Evolutionary conservation across 2,329 filamentous ascomycete genomes (phyloP).

Genomic region (Epichloe scottii): DNA sequence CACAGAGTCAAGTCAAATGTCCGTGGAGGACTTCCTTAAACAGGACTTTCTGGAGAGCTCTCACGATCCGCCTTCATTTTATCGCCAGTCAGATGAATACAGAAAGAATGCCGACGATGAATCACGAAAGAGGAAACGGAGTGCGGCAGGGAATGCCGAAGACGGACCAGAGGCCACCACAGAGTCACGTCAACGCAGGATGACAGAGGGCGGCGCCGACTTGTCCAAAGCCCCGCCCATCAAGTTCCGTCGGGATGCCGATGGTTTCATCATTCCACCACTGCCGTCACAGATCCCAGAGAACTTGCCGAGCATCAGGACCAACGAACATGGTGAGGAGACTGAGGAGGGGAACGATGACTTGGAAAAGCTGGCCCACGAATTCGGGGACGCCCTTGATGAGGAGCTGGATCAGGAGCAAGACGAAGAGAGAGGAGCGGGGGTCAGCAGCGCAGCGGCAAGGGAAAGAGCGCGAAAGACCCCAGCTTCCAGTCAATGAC

Average conservation of each 20-base stretch:
- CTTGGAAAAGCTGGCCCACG: slow-evolving; percentile 29
- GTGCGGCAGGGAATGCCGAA: slow-evolving; percentile 15
- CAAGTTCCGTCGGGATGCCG: slow-evolving; percentile 42
- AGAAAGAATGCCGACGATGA: slow-evolving; percentile 39
- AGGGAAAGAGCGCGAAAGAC: slow-evolving; percentile 18
- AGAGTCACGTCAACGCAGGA: slow-evolving; percentile 6
- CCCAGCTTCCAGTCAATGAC: slow-evolving; percentile 43
- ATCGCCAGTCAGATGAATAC: slow-evolving; percentile 50
- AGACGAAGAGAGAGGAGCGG: not conserved
- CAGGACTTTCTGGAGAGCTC: slow-evolving; percentile 58
- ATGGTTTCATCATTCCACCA: slow-evolving; percentile 55
- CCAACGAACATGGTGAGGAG: slow-evolving; percentile 7
- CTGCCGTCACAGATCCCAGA: slow-evolving; percentile 27
- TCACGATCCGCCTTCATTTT: slow-evolving; percentile 76
- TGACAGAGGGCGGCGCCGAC: slow-evolving; percentile 21
- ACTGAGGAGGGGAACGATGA: slow-evolving; percentile 17
- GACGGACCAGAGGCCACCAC: slow-evolving; percentile 7
- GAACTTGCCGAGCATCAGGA: slow-evolving; percentile 14
- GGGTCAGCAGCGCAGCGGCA: slow-evolving; percentile 8
- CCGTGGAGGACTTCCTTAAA: slow-evolving; percentile 73
- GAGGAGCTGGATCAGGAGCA: slow-evolving; percentile 14
- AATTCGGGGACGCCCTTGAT: slow-evolving; percentile 31
- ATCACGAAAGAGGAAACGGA: slow-evolving; percentile 32
- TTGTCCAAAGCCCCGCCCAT: slow-evolving; percentile 21
- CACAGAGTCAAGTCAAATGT: slow-evolving; percentile 73